Base-by-base conservation (phyloP, 2,329 filamentous ascomycete genomes). In the Neonectria neomacrospora region DNA sequence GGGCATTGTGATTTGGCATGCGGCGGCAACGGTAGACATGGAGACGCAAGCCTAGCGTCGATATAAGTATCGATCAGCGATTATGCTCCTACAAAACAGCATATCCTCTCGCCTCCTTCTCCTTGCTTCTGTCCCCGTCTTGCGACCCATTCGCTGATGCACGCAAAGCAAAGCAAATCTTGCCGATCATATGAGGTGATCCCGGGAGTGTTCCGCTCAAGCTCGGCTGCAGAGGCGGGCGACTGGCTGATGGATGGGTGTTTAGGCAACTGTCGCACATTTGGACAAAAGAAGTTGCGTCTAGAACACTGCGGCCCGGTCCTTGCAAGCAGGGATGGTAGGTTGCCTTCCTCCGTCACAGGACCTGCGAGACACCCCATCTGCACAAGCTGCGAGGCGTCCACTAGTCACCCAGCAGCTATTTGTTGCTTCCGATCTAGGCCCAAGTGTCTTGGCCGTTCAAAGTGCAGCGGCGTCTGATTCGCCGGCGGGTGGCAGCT, bases 11-110 rank as follows among this genome's bases (percentile, higher is more conserved):
- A 58, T 47, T 41, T 26, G 48, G 48, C 50, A 63, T 30, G 42
- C 41, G 48, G 42, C 30, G 60, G 32, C 44, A 42, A 34, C 22
- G 30, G 12, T 54, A 58, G 54, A 54, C 59, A 42, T 54, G 37
- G 37, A 60, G 37, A 58, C 54, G 41, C 53, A 18, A 39, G 28
- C 32, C 41, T 23, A 58, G 59, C 59, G 59, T 58, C 32, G 45
- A 39, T 32, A 51, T 37, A 44, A 34, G n/a, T 61, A 54, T 42
- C 41, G 58, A 53, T 54, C 42, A 58, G 48, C 34, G 28, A 41
- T 55, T 41, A 58, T 20, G 48, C 26, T 44, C 53, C 60, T 44
- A 50, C 32, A 54, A 58, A 54, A 47, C 18, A 48, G 18, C 44
- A 56, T 28, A 53, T 54, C 20, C 23, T 34, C 47, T 20, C 23